These are phyloP conservation scores for Beauveria caledonica DNA, from an alignment of 2,329 filamentous ascomycete genomes.

Conservation along the genomic window DNA sequence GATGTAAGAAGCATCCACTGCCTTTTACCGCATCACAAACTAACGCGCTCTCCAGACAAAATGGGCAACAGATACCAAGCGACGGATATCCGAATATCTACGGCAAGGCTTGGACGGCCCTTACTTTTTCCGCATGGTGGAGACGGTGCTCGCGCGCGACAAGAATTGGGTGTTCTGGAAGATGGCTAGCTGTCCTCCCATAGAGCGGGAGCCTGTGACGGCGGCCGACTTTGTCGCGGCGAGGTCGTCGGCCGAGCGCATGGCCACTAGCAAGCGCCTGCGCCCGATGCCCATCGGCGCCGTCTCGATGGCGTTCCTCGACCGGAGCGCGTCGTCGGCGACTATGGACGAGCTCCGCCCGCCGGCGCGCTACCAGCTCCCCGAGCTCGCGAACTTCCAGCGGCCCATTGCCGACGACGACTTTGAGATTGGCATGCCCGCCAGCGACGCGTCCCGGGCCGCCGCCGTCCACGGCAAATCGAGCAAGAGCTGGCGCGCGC, in stretches of 20 bases:
- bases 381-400: constrained; percentile 62
- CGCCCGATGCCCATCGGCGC: constrained; percentile 62
- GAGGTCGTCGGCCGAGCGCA: constrained; percentile 54
- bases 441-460: constrained; percentile 49
- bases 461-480: constrained; percentile 61
- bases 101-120: constrained; percentile 74
- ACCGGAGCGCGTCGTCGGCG: constrained; percentile 40
- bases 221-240: constrained; percentile 62
- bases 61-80: constrained; percentile 76
- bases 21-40: neutral
- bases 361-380: constrained; percentile 55
- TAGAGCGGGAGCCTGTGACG: constrained; percentile 66
- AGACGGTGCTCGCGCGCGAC: constrained; percentile 88
- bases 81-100: constrained; percentile 72
- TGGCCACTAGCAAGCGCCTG: constrained; percentile 63
- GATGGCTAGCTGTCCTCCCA: constrained; percentile 82
- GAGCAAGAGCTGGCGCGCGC: constrained; percentile 83
- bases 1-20: constrained; percentile 48
- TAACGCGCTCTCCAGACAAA: constrained; percentile 46
- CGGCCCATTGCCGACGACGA: constrained; percentile 69
- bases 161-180: constrained; percentile 99
- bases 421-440: constrained; percentile 78
- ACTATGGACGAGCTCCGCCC: constrained; percentile 61
- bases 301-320: constrained; percentile 70
- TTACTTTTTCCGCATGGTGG: constrained; percentile 94